These are phyloP conservation scores for Russula vinacea DNA, from an alignment of 768 basidiomycete genomes.

Conservation along the genomic window DNA sequence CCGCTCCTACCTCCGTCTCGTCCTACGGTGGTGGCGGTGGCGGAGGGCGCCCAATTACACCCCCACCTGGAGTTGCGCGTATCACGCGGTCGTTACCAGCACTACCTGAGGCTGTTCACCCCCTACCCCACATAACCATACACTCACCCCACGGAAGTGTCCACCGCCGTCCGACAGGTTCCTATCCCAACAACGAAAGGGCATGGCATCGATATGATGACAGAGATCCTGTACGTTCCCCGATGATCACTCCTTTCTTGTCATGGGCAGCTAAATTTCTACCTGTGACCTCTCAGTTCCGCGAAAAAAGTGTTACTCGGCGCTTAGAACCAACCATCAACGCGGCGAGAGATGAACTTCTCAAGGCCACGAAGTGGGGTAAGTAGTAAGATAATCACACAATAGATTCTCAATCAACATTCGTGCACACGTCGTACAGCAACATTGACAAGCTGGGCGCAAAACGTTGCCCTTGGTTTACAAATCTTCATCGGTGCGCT, in stretches of 20 bases:
- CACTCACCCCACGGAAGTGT: not conserved
- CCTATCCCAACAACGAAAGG: not conserved
- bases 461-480: constrained; percentile 34
- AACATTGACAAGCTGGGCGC: constrained; percentile 15
- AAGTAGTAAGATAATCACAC: not conserved
- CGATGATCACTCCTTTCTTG: not conserved
- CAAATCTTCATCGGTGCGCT: constrained; percentile 36
- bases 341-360: not conserved
- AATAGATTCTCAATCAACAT: not conserved
- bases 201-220: not conserved
- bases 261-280: not conserved
- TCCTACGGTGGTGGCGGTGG: not conserved
- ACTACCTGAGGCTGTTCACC: not conserved
- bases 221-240: not conserved
- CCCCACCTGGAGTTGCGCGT: constrained; percentile 6
- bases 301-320: not conserved
- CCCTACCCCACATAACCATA: not conserved
- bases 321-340: constrained; percentile 13
- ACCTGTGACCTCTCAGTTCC: not conserved
- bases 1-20: not conserved
- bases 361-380: constrained; percentile 4
- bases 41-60: not conserved
- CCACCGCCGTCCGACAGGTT: not conserved
- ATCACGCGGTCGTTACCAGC: not conserved
- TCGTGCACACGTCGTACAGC: constrained; percentile 18